phyloP scores from a whole-genome alignment of 768 basidiomycete genomes.

The Russula ochroleuca region DNA sequence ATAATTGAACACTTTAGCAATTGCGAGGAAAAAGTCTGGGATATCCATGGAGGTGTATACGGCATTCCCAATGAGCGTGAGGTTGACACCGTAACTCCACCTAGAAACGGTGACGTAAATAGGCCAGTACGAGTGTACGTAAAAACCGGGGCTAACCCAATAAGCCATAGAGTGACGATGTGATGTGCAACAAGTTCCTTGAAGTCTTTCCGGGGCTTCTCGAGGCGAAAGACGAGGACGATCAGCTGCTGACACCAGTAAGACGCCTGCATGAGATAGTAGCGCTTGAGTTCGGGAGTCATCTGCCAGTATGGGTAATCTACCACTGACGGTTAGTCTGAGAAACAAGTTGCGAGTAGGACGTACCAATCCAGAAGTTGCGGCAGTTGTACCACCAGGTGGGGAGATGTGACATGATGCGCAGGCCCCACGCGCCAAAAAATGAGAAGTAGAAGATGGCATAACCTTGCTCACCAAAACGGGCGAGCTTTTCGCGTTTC shows the following conservation, averaged over 20 bases:
- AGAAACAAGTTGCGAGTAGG: background rate
- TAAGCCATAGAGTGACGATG: constrained; percentile 89
- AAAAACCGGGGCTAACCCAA: constrained; percentile 55
- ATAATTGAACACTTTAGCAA: constrained; percentile 88
- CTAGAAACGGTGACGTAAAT: constrained; percentile 37
- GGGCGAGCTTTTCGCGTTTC: constrained; percentile 59
- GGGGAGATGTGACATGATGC: constrained; percentile 75
- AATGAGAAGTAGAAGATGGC: constrained; percentile 73
- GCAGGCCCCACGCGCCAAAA: constrained; percentile 69
- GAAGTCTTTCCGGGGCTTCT: constrained; percentile 94
- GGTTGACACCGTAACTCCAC: constrained; percentile 78
- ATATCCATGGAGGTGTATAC: constrained; percentile 97
- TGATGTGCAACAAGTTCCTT: constrained; percentile 86
- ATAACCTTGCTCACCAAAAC: constrained; percentile 92
- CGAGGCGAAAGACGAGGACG: constrained; percentile 76
- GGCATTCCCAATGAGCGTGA: constrained; percentile 86
- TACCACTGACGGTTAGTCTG: constrained; percentile 31
- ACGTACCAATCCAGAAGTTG: constrained; percentile 76
- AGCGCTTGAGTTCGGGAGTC: constrained; percentile 77
- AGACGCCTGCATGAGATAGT: constrained; percentile 89
- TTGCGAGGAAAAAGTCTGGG: constrained; percentile 83
- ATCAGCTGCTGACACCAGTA: constrained; percentile 96
- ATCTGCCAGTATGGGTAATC: constrained; percentile 91
- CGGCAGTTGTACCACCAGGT: constrained; percentile 84
- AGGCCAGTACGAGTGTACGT: background rate